Evolutionary conservation across 768 basidiomycete genomes (phyloP), one percentile per base, ranked within the genome.

Genomic region (Kondoa malvinella): DNA sequence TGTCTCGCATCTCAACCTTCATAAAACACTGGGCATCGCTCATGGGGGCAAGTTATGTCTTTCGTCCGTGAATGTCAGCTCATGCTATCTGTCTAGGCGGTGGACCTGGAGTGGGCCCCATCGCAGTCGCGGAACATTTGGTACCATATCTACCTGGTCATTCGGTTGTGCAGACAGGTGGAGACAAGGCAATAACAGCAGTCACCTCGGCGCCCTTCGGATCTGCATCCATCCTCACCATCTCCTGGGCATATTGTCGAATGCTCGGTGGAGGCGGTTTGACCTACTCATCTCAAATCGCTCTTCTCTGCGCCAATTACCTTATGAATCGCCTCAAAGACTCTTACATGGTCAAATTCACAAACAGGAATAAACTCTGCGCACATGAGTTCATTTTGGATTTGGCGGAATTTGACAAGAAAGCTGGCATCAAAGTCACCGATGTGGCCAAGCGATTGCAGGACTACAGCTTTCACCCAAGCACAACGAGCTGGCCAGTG

Each of bases 401-500:
- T 72, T 81, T 99, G 57, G 89, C 86, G 26, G 94, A 97, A 75
- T 97, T 97, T 75, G 90, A 94, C 71, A 92, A 90, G 75, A 76
- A 80, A 33, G 89, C 88, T 32, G 92, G 89, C 0, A 68, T 80
- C 57, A 97, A 95, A 78, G 92, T 99, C 31, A 84, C 84, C 14
- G 95, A 99, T 77, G 94, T 99, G 75, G 92, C 92, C 17, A 99
- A 99, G 80, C 85, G 95, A 62, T 80, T 97, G 30, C 92, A 67
- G 27, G 66, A 68, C 29, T 70, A 34, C 73, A 89, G 91, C 67
- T 88, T 95, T 82, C 91, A 95, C 76, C 92, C 91, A 56, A 95
- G 95, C 1, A 99, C 95, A 2, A 94, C 91, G 77, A 92, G 92
- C 3, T 97, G 95, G 95, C 95, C 95, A 3, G 92, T 89, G 71